These are phyloP conservation scores for Myrica gale DNA, from an alignment of 306 rosid species.

Conservation along the genomic window DNA sequence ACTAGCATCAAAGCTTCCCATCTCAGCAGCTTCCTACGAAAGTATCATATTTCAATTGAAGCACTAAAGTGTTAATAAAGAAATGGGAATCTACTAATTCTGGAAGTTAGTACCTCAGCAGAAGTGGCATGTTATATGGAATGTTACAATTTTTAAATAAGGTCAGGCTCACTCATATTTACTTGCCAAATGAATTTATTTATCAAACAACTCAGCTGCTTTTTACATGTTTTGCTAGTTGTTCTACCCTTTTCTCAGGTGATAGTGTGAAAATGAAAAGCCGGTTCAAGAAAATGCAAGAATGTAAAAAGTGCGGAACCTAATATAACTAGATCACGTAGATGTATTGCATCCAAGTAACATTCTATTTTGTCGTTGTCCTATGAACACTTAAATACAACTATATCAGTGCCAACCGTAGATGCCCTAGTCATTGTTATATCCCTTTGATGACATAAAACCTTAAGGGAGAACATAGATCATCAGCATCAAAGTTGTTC, in stretches of 20 bases:
- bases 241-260: neutral
- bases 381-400: neutral
- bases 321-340: conserved; percentile 9
- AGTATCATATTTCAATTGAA: conserved; percentile 29
- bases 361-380: conserved; percentile 5
- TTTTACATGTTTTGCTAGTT: conserved; percentile 6
- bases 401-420: neutral
- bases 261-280: neutral
- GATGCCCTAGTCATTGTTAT: neutral
- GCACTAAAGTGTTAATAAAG: conserved; percentile 7
- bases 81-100: conserved; percentile 1
- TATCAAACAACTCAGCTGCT: too few species aligned
- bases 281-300: conserved; percentile 17
- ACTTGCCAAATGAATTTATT: neutral
- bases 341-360: conserved; percentile 15
- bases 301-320: conserved; percentile 7
- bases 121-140: neutral
- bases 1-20: conserved; percentile 36
- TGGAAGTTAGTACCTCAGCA: conserved; percentile 1
- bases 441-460: neutral
- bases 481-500: conserved; percentile 44
- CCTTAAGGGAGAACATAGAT: conserved; percentile 44
- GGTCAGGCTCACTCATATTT: neutral
- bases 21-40: conserved; percentile 58
- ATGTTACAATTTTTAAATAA: neutral